Base-by-base conservation (phyloP, 306 rosid species). In the Cucurbita argyrosperma region DNA sequence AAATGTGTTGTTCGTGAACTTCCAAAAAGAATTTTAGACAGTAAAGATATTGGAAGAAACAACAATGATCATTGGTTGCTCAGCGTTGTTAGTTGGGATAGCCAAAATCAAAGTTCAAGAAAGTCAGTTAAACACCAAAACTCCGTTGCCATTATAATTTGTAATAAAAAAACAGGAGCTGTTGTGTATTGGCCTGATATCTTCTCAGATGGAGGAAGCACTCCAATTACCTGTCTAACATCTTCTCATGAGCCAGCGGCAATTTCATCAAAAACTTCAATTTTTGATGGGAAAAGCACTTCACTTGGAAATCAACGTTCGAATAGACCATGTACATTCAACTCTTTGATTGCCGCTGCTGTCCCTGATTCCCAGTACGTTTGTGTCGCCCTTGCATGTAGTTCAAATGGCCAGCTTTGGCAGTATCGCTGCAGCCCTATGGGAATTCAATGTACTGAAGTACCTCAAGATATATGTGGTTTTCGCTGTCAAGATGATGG, bases 331-430 rank as follows among this genome's bases (percentile, higher is more conserved):
- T 77, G 68, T 64, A 49, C 23, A 7, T 85, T 94, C 75, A 91
- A 88, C 86, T 94, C 96, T 56, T 51, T 91, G 82, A 91, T 89
- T 88, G 89, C 87, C 68, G 81, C 90, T 71, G 87, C 84, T 0
- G 83, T 85, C 66, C 95, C 92, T 46, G 70, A 76, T 82, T 78
- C 71, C 73, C 79, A 71, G 65, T 35, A 82, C 69, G 82, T 19
- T 45, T 94, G 97, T 62, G 69, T 82, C 70, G 96, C 87, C 51
- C 77, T 94, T 84, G 96, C 96, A 0, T 87, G 90, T 82, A 80
- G 89, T 85, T 89, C 97, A 49, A 85, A 84, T 56, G 96, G 92
- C 42, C 86, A 90, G 71, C 85, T 94, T 51, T 94, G 97, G 97
- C 84, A 77, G 84, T 94, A 90, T 85, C 80, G 74, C 54, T 94